Evolutionary conservation across 2,329 filamentous ascomycete genomes (phyloP).

Genomic region (Penicillium olsonii): DNA sequence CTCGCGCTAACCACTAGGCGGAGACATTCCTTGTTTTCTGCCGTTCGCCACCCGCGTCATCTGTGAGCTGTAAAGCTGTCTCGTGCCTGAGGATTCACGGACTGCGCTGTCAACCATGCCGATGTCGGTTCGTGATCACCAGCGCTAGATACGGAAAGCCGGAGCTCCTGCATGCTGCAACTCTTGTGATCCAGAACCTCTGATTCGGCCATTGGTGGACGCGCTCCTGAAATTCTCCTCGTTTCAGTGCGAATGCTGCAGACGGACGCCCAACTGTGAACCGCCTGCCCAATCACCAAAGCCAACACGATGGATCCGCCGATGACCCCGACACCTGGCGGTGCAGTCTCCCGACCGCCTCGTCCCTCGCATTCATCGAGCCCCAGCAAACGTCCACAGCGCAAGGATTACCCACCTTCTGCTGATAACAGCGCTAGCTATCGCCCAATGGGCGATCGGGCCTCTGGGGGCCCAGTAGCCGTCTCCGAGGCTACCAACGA

Average conservation of each 20-base stretch:
- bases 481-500: conserved; percentile 19
- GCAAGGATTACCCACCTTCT: conserved; percentile 21
- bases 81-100: conserved; percentile 1
- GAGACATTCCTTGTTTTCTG: conserved; percentile 1
- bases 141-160: conserved; percentile 10
- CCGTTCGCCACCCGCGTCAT: conserved; percentile 27
- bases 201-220: conserved; percentile 7
- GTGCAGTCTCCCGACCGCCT: conserved; percentile 9
- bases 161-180: conserved; percentile 3
- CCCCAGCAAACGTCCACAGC: conserved; percentile 15
- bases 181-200: background rate
- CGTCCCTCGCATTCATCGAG: conserved; percentile 15
- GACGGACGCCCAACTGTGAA: background rate
- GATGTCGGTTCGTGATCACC: conserved; percentile 10
- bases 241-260: background rate
- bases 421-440: conserved; percentile 20
- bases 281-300: background rate
- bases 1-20: background rate
- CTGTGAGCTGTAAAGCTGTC: conserved; percentile 14
- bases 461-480: conserved; percentile 13
- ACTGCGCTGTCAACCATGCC: conserved; percentile 17
- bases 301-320: conserved; percentile 15
- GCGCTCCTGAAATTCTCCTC: background rate
- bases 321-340: conserved; percentile 12
- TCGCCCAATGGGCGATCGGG: conserved; percentile 21